Evolutionary conservation across 225 moss, liverwort and hornwort species (phyloP), one percentile per base, ranked within the genome.

Genomic region (Marchantia paleacea): DNA sequence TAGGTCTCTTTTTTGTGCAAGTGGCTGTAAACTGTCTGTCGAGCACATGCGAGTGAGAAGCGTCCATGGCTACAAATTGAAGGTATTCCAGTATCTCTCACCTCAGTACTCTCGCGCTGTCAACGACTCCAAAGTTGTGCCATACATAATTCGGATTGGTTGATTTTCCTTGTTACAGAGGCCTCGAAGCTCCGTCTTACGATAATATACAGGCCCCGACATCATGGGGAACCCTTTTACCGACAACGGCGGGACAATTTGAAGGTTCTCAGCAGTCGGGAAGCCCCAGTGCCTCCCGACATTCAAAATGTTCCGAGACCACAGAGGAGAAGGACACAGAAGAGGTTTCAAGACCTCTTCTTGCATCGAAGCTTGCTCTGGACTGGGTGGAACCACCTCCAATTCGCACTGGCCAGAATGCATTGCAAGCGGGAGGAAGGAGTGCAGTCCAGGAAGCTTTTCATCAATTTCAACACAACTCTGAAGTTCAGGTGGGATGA

Each of bases 301-400:
- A 79, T 81, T 49, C 87, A 4, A 18, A 75, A 61, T 24, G 14
- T 80, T 63, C 77, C 39, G 61, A 76, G 22, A 70, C 52, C 73
- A 84, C 81, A 11, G 78, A 50, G 28, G 83, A 86, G 28, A 87
- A 86, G 48, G 86, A 82, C 26, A 82, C 81, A 12, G 78, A 84
- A 24, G 87, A 88, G 63, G 84, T 64, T 52, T 84, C 80, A 19
- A 87, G 89, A 50, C 86, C 87, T 49, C 81, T 90, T 0, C 67
- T 80, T 47, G 80, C 81, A 76, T 83, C 84, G 24, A 79, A 78
- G n/a, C 78, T 78, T 29, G 89, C 84, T 4, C 71, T 72, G 10
- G 93, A 93, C 65, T 99, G 99, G 99, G 86, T 90, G 67, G 99
- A 99, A 80, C 99, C 99, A 18, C 82, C 89, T 1, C 88, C 86